Evolutionary conservation across 2,329 filamentous ascomycete species (phyloP), one percentile per base, ranked within the genome.

Genomic region (Penicillium sp.): DNA sequence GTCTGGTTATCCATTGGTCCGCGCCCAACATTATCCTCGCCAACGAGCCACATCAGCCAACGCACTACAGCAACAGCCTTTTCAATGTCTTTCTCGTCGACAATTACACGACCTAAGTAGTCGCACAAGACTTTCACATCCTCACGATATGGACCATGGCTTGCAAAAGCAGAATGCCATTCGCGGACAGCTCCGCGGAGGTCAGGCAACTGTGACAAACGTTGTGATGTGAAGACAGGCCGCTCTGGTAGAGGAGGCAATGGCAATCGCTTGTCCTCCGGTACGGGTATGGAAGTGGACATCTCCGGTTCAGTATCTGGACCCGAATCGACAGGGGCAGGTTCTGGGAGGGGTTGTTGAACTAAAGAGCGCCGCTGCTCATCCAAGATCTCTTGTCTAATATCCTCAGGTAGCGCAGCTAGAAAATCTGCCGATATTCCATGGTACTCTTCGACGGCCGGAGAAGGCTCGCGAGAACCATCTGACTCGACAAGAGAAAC

Each of bases 331-430:
- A 71, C 22, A 8, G 50, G 9, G 16, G 47, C 19, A 4, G 58
- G 58, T 50, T 77, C 77, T n/a, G 86, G 72, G 0, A 79, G 81
- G 1, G 82, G 77, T 19, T 76, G 80, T 37, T 85, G 82, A 11
- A 85, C 84, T 21, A 88, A 78, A n/a, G 81, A 74, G 21, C 83
- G 83, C 33, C 81, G 82, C 68, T 93, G 87, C 66, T 96, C 90
- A 21, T 85, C 86, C 2, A 96, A 74, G 7, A 98, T 82, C 73
- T 98, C 93, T 16, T 77, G 80, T 13, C 90, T 86, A 47, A 96
- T 84, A 47, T 96, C 90, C 62, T 90, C 87, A 0, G 93, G 93
- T 1, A 98, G 79, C 16, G 92, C 91, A 1, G 88, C 86, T 3
- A 98, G 85, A 67, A 97, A 93, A 0, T 87, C 86, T 0, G 84